Evolutionary conservation across 805 yeast species (phyloP).

Genomic region (Lipomyces chichibuensis): DNA sequence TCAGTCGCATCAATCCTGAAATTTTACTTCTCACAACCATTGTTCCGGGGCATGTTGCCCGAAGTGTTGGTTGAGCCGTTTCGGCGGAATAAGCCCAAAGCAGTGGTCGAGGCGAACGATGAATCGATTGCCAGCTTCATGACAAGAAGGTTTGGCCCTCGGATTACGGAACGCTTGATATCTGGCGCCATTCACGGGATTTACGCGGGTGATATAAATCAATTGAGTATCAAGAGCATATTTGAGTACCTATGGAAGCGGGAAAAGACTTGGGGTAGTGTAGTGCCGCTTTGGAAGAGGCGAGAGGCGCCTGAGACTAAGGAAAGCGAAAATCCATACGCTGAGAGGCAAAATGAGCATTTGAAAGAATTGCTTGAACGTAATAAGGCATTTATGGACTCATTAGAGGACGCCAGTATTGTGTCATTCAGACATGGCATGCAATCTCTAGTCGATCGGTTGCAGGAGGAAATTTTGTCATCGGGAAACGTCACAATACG

Average conservation of each 20-base stretch:
- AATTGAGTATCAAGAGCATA: constrained; percentile 54
- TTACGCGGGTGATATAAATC: constrained; percentile 79
- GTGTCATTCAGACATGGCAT: constrained; percentile 28
- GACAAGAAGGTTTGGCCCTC: constrained; percentile 66
- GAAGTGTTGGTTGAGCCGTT: constrained; percentile 33
- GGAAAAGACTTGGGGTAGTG: constrained; percentile 22
- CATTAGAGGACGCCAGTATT: constrained; percentile 19
- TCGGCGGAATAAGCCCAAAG: constrained; percentile 4
- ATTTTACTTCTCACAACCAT: constrained; percentile 35
- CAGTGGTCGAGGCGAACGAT: constrained; percentile 48
- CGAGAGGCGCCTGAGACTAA: neutral
- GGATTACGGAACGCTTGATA: constrained; percentile 57
- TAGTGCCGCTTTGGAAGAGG: constrained; percentile 14
- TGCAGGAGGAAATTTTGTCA: constrained; percentile 6
- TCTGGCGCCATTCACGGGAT: constrained; percentile 89
- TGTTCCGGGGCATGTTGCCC: constrained; percentile 48
- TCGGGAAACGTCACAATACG: constrained; percentile 9
- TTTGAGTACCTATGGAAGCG: constrained; percentile 25
- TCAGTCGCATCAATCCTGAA: constrained; percentile 15
- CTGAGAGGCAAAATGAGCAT: neutral
- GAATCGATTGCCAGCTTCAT: constrained; percentile 74
- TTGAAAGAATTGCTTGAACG: constrained; percentile 38
- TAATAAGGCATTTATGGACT: constrained; percentile 38
- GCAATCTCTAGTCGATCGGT: constrained; percentile 13
- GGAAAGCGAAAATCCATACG: neutral